Evolutionary conservation across 192 early-diverging fungal genomes (phyloP).

Genomic region (Backusella luteola): DNA sequence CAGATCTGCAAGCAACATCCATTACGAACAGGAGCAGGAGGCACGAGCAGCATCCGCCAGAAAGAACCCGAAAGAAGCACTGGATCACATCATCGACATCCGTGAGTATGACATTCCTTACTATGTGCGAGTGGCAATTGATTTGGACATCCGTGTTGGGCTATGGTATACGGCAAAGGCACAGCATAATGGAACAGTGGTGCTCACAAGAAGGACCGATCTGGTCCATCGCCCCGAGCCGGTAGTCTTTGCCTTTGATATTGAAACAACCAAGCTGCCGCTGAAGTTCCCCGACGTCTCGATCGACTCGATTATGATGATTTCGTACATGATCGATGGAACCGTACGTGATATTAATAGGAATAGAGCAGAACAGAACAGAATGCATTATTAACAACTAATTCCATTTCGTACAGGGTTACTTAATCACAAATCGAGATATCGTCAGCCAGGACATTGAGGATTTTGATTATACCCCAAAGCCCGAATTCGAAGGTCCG

Average conservation of each 20-base stretch:
- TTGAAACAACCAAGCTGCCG: constrained; percentile 97
- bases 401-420: constrained; percentile 61
- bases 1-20: constrained; percentile 25
- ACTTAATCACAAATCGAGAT: constrained; percentile 95
- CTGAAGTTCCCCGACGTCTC: constrained; percentile 94
- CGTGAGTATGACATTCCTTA: constrained; percentile 99
- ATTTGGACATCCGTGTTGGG: constrained; percentile 93
- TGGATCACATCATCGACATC: constrained; percentile 82
- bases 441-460: constrained; percentile 95
- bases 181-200: constrained; percentile 55
- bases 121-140: constrained; percentile 92
- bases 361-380: neutral
- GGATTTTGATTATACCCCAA: constrained; percentile 98
- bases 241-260: constrained; percentile 94
- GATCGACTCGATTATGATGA: constrained; percentile 98
- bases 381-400: neutral
- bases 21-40: constrained; percentile 15
- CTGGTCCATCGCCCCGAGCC: constrained; percentile 93
- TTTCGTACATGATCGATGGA: constrained; percentile 99
- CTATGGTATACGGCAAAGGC: constrained; percentile 88
- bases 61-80: constrained; percentile 45
- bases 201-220: constrained; percentile 66
- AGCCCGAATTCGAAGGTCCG: constrained; percentile 90
- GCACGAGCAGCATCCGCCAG: constrained; percentile 24
- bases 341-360: constrained; percentile 51